These are phyloP conservation scores for Pleurotus salmoneostramineus DNA, from an alignment of 768 basidiomycete species.

Conservation along the genomic window DNA sequence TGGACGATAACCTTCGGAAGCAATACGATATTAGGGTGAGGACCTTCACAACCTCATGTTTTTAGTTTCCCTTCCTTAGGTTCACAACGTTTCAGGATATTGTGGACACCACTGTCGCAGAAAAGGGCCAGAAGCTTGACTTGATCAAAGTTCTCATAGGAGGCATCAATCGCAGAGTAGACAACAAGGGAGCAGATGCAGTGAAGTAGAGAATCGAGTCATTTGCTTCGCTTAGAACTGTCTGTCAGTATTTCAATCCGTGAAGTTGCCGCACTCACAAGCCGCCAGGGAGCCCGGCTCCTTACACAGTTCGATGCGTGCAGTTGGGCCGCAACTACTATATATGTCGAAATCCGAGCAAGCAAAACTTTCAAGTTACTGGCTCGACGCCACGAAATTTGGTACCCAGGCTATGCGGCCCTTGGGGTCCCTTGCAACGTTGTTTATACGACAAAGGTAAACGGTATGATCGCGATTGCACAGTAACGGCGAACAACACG, in stretches of 20 bases:
- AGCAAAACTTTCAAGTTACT: background rate
- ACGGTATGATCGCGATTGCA: background rate
- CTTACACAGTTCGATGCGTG: background rate
- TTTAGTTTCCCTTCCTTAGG: background rate
- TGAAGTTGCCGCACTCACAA: too few relatives aligned
- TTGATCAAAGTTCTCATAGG: conserved; percentile 61
- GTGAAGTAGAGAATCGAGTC: background rate
- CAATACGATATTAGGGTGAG: conserved; percentile 37
- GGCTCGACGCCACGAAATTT: background rate
- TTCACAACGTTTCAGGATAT: conserved; percentile 42
- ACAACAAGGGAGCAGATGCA: conserved; percentile 10
- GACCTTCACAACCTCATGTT: background rate
- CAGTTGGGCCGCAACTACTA: background rate
- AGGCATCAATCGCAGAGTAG: conserved; percentile 47
- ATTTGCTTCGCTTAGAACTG: background rate
- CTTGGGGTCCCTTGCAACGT: conserved; percentile 2
- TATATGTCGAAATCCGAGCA: conserved; percentile 4
- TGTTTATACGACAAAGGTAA: conserved; percentile 4
- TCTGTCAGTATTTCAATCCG: background rate
- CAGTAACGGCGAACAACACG: background rate
- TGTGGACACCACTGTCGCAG: conserved; percentile 56
- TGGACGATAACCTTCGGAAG: conserved; percentile 48
- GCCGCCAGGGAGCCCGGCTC: background rate
- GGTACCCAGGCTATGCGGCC: background rate
- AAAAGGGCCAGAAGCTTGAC: conserved; percentile 36